Evolutionary conservation across 208 protist species (phyloP), one percentile per base, ranked within the genome.

Genomic region (Leishmania arabica): DNA sequence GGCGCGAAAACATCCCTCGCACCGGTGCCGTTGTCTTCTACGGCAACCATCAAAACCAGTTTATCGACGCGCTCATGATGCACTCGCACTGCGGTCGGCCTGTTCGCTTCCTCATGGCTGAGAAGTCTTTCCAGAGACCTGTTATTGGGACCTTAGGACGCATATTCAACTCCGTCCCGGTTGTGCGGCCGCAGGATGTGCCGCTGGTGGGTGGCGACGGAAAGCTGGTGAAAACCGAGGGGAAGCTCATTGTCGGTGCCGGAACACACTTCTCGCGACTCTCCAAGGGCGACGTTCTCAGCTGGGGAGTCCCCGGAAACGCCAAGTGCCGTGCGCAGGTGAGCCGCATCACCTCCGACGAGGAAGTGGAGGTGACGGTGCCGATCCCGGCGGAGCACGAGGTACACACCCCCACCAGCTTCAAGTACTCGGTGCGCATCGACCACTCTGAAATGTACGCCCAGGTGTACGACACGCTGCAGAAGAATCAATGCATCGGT

Each of bases 41-140:
- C 82, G 96, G 97, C 53, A 98, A 98, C 76, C 95, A 98, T 78
- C 95, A 98, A 75, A 98, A 98, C 82, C 96, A 98, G 78, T 97
- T 97, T 78, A 95, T 97, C 72, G 96, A 98, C 86, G 94, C 93
- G 0, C 86, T 97, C 72, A 94, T 99, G 96, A 93, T 98, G 88
- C 89, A 89, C 88, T 92, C 93, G 1, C 83, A 95, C 81, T 94
- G 90, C 68, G 90, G 88, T 27, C 82, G 93, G 49, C 83, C 88
- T 42, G 88, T 98, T n/a, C 88, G 94, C 58, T 99, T 99, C 88
- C 82, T 99, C 53, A 97, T 98, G 85, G 98, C 98, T 0, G 91
- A 97, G 71, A 98, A 97, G 86, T 97, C 94, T 3, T 94, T 98
- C 79, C 79, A 92, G 42, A 85, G 92, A 47, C 87, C 88, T 1